phyloP scores from a whole-genome alignment of 371 early-diverging fungal genomes.

The Mucor sp. region DNA sequence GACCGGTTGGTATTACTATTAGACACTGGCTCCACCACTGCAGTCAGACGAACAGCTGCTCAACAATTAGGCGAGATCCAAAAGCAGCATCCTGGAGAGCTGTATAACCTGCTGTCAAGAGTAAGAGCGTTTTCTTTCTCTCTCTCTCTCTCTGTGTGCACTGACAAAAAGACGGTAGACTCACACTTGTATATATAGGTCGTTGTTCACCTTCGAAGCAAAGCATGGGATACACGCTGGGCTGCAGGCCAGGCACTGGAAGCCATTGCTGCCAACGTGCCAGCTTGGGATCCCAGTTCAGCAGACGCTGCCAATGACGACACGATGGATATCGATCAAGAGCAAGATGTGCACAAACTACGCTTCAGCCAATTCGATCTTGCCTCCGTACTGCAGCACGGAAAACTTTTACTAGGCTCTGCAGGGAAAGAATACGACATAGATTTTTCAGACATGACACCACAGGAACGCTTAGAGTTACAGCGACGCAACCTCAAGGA shows the following conservation, averaged over 20 bases:
- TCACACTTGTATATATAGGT: conserved; percentile 51
- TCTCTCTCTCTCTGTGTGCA: no score
- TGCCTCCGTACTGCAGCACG: conserved; percentile 75
- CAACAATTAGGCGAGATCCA: conserved; percentile 95
- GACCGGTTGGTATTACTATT: conserved; percentile 92
- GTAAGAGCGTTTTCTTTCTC: conserved; percentile 59
- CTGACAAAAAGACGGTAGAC: background rate
- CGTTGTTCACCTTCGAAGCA: conserved; percentile 83
- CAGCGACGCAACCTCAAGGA: conserved; percentile 85
- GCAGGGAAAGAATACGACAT: conserved; percentile 93
- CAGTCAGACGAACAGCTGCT: conserved; percentile 90
- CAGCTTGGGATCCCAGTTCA: conserved; percentile 74
- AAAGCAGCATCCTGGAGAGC: conserved; percentile 91
- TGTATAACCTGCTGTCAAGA: conserved; percentile 83
- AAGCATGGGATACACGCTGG: conserved; percentile 94
- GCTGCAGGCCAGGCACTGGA: conserved; percentile 93
- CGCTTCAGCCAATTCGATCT: conserved; percentile 85
- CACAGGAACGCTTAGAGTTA: conserved; percentile 80
- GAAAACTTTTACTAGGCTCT: conserved; percentile 83
- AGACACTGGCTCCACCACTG: conserved; percentile 90
- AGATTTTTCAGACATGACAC: conserved; percentile 78
- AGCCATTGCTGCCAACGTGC: conserved; percentile 86
- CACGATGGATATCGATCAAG: conserved; percentile 18
- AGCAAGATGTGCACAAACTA: conserved; percentile 52
- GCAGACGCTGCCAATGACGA: conserved; percentile 3